Evolutionary conservation across 495 filamentous ascomycete species (phyloP), one percentile per base, ranked within the genome.

Genomic region (Hypomontagnella submonticulosa): DNA sequence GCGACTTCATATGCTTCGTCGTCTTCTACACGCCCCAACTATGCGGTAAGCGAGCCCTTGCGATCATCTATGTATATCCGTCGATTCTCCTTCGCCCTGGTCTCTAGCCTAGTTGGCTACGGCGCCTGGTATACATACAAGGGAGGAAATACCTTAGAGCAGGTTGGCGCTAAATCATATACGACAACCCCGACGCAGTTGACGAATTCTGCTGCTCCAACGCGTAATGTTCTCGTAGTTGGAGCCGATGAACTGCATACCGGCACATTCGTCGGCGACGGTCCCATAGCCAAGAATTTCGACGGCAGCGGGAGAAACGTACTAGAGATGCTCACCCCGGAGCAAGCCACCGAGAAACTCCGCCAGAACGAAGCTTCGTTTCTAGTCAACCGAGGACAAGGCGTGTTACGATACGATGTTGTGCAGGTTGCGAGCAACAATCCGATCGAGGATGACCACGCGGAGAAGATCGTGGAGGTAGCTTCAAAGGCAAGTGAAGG

Each of bases 361-460:
- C 84, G 96, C 41, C 87, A 89, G 73, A 91, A 90, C 67, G 93
- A 99, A 76, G 87, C 96, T 76, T 96, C 92, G 41, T 97, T 93
- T 75, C 74, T 93, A 18, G 92, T 99, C 30, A 93, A 93, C 46
- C 83, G 95, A 44, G 95, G 94, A 19, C 84, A 91, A 71, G 95
- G 95, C 13, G 93, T 99, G 34, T 87, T 97, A 63, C 87, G 95
- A 41, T 99, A 99, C 71, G 95, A 99, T 76, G 82, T 97, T n/a
- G 90, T 92, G 18, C 95, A 98, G 76, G 84, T 98, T 57, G 89
- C 93, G 2, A 96, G 92, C 76, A 99, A 99, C 74, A 91, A 97
- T 64, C 95, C 95, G 0, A 99, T 99, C 60, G 95, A 99, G 77
- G 95, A 99, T 71, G 95, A 99, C 72, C 95, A 99, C 73, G 88